A percentile compares a stretch with the other conserved stretches of the same genome.
These are phyloP conservation scores for Aspergillus jensenii DNA, from an alignment of 2,329 filamentous ascomycete species.

Conservation along the genomic window DNA sequence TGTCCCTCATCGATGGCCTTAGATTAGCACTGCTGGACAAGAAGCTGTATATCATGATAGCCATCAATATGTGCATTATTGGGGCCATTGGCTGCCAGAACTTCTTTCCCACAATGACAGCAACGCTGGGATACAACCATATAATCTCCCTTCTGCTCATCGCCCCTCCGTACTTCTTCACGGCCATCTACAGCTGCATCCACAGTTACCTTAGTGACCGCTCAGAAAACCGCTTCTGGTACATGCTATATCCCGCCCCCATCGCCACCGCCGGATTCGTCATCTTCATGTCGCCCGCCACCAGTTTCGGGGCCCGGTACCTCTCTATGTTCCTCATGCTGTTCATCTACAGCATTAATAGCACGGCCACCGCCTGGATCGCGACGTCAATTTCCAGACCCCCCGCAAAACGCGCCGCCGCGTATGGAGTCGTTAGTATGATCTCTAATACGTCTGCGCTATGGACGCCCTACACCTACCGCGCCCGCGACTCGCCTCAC, in stretches of 20 bases:
- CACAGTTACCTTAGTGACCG: conserved; percentile 44
- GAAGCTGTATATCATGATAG: conserved; percentile 47
- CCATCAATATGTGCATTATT: conserved; percentile 51
- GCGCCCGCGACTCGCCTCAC: conserved; percentile 33
- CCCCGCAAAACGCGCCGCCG: conserved; percentile 52
- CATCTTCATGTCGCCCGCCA: conserved; percentile 48
- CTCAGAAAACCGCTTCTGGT: conserved; percentile 46
- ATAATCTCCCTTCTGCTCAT: conserved; percentile 49
- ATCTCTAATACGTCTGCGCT: conserved; percentile 50
- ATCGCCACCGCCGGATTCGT: conserved; percentile 49
- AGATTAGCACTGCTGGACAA: conserved; percentile 54
- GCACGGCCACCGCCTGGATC: conserved; percentile 48
- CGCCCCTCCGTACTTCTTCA: conserved; percentile 51
- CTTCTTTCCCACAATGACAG: conserved; percentile 53
- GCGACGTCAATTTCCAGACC: conserved; percentile 48
- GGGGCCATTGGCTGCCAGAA: conserved; percentile 51
- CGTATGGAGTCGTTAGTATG: conserved; percentile 52
- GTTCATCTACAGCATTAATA: conserved; percentile 7
- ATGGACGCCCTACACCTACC: conserved; percentile 49
- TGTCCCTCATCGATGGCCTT: conserved; percentile 50
- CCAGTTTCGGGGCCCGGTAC: conserved; percentile 49
- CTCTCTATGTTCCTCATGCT: conserved; percentile 55
- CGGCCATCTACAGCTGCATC: conserved; percentile 43
- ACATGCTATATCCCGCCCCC: conserved; percentile 49
- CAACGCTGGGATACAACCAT: conserved; percentile 42